Evolutionary conservation across 495 filamentous ascomycete species (phyloP).

Genomic region (Trichocladium antarcticum): DNA sequence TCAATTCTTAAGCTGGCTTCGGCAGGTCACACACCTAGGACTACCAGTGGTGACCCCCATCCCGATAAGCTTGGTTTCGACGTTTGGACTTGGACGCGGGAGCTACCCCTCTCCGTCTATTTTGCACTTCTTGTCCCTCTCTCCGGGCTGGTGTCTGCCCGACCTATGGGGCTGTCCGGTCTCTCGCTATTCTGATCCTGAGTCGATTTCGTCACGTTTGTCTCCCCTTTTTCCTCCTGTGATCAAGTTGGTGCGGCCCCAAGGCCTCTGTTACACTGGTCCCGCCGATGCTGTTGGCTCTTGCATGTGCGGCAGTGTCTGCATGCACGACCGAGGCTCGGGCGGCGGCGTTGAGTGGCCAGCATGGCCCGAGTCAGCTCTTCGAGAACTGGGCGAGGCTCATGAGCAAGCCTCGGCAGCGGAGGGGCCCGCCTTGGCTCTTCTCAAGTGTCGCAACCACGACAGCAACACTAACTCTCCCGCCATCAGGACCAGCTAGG

Average conservation of each 20-base stretch:
- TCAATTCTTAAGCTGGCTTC: slow-evolving; percentile 10
- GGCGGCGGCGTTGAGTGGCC: too few relatives aligned
- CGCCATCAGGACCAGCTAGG: slow-evolving; percentile 8
- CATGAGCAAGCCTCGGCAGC: background rate
- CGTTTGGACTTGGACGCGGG: slow-evolving; percentile 15
- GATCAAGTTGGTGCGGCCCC: background rate
- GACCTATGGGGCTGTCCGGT: slow-evolving; percentile 12
- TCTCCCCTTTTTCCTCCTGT: slow-evolving; percentile 8
- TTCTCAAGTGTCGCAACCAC: background rate
- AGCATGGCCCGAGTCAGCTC: background rate
- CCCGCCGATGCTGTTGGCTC: too few relatives aligned
- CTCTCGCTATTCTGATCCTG: slow-evolving; percentile 6
- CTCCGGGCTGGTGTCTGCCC: slow-evolving; percentile 14
- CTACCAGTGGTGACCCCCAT: slow-evolving; percentile 12
- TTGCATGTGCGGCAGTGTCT: too few relatives aligned
- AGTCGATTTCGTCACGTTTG: slow-evolving; percentile 13
- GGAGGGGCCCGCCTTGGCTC: slow-evolving; percentile 1
- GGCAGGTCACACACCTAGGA: slow-evolving; percentile 12
- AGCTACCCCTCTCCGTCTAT: slow-evolving; percentile 10
- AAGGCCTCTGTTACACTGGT: too few relatives aligned
- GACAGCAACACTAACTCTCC: slow-evolving; percentile 14
- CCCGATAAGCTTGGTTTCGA: slow-evolving; percentile 3
- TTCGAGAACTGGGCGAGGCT: background rate
- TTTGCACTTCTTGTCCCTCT: slow-evolving; percentile 6
- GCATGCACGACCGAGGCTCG: too few relatives aligned